Evolutionary conservation across 2,329 filamentous ascomycete genomes (phyloP), one percentile per base, ranked within the genome.

Genomic region (Coniochaeta sp.): DNA sequence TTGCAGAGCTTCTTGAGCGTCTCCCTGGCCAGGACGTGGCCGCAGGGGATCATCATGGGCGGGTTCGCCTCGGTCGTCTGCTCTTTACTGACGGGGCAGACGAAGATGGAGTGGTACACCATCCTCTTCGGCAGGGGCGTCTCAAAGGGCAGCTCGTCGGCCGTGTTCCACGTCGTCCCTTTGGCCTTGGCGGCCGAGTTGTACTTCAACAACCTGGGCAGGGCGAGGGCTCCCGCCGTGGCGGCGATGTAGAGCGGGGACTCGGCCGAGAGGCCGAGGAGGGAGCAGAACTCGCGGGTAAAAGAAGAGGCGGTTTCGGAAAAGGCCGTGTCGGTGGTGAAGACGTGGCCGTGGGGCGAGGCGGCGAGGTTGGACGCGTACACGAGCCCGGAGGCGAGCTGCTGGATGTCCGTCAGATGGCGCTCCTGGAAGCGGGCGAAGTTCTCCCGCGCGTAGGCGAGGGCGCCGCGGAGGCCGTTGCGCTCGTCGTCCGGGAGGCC

Each of bases 71-170:
- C 91, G 0, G 92, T 99, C 0, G 88, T 91, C 68, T 99, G 94
- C 65, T 96, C 94, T 67, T 97, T 97, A 61, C 87, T 91, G 5
- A 99, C 94, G 0, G 94, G 94, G 64, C 94, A 99, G 38, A 99
- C 94, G 65, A 99, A 99, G 64, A 99, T 96, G 52, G 88, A 88
- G 68, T 99, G 94, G 73, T 95, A 99, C 48, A 85, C 74, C 78
- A 82, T 82, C 57, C 73, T 77, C 48, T 68, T 64, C 1, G 81
- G 80, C 2, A 85, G 69, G 2, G 81, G 77, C 1, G 81, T 84
- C 61, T 89, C 78, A 64, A 91, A 94, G 0, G 92, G 90, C 16
- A 99, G 75, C 67, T 99, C 94, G 63, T 94, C 85, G 55, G 87
- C 81, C 4, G 89, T 91, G 1, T 91, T 96, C 94, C 94, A 99